Percentiles rank a stretch among this genome's conserved stretches.
These are phyloP conservation scores for Alternaria postmessia DNA, from an alignment of 2,329 filamentous ascomycete species.

Conservation along the genomic window DNA sequence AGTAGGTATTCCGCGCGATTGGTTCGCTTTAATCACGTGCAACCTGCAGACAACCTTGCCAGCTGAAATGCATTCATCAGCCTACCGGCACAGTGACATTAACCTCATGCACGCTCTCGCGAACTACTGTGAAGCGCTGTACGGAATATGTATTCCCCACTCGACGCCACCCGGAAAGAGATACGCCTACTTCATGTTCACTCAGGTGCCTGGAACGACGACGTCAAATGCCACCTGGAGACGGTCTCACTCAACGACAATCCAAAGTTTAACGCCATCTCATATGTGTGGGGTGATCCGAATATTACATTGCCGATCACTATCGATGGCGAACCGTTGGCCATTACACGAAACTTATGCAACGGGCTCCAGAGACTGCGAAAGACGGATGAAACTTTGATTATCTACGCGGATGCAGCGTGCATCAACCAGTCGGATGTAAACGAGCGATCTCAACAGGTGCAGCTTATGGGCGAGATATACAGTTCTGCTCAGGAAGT, in stretches of 20 bases:
- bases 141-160: not conserved
- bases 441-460: constrained; percentile 12
- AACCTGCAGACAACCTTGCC: not conserved
- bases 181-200: constrained; percentile 11
- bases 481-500: constrained; percentile 10
- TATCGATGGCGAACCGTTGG: not conserved
- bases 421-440: constrained; percentile 26
- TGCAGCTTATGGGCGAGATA: constrained; percentile 20
- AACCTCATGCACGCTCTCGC: not conserved
- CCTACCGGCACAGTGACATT: not conserved
- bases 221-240: not conserved
- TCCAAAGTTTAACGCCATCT: constrained; percentile 6
- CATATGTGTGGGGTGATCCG: constrained; percentile 8
- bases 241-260: constrained; percentile 8
- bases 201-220: not conserved
- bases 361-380: constrained; percentile 3
- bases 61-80: not conserved
- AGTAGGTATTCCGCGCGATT: not conserved
- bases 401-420: constrained; percentile 17
- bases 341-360: constrained; percentile 1
- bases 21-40: not conserved
- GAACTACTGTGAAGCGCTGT: not conserved
- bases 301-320: not conserved
- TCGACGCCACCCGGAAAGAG: constrained; percentile 2
- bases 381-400: not conserved